Evolutionary conservation across 2,329 filamentous ascomycete genomes (phyloP), one percentile per base, ranked within the genome.

Genomic region (Neoascochyta sp.): DNA sequence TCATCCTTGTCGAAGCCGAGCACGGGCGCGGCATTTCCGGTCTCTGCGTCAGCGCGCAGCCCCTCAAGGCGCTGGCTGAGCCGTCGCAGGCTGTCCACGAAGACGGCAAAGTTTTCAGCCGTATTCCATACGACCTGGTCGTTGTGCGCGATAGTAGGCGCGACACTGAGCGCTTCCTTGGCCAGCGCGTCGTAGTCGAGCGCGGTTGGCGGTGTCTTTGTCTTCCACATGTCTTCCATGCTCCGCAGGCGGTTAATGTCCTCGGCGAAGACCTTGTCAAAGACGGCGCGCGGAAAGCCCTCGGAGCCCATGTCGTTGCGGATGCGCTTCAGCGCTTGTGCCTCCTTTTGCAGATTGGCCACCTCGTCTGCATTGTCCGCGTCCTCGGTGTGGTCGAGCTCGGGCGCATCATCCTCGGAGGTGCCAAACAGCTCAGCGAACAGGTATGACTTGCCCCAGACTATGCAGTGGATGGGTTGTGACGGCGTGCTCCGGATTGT

Each of bases 211-310:
- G 82, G 73, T 40, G 78, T 77, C 45, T 88, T 77, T 4, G 78
- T 80, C 64, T 88, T 93, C 92, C 92, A 98, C 87, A 96, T 94
- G 42, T 93, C 90, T 54, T 92, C 83, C 77, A 95, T 93, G 9
- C 82, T 84, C 22, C 81, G 75, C 33, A 98, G 63, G 10, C 92
- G 78, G 43, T 83, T 73, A 32, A 98, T 84, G 54, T 98, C 92
- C 27, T 83, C 72, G 40, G 80, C 77, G 64, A 92, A 98, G 3
- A 96, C 89, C 60, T 96, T 98, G 54, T 94, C 78, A 55, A 96
- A 96, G 1, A 98, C 78, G 53, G 85, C 76, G 43, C 80, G 73
- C 1, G 83, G 70, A 50, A 96, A 96, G 4, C 83, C 74, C 1
- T 78, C 68, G 0, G 81, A 88, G 17, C 86, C 88, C 58, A 94